A percentile compares a stretch with the other conserved stretches of the same genome.
These are phyloP conservation scores for Keithomyces neogunnii DNA, from an alignment of 2,329 filamentous ascomycete species.

Conservation along the genomic window DNA sequence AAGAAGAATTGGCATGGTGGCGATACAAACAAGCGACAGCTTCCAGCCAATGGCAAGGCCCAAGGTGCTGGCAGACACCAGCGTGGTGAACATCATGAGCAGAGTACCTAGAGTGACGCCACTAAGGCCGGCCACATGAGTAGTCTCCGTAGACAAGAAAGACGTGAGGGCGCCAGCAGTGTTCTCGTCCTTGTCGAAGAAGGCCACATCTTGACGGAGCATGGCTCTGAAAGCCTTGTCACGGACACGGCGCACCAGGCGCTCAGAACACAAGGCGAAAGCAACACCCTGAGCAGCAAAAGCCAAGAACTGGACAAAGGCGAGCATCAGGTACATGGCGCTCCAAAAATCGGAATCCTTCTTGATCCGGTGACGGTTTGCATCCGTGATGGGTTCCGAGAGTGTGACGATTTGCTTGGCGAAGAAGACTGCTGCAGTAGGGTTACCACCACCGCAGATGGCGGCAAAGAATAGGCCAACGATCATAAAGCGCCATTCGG, in stretches of 20 bases:
- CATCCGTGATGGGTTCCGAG: slow-evolving; percentile 40
- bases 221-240: slow-evolving; percentile 78
- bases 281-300: slow-evolving; percentile 61
- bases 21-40: slow-evolving; percentile 71
- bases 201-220: slow-evolving; percentile 85
- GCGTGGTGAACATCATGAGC: slow-evolving; percentile 69
- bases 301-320: slow-evolving; percentile 60
- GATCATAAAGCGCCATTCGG: slow-evolving; percentile 64
- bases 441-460: slow-evolving; percentile 75
- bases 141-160: slow-evolving; percentile 83
- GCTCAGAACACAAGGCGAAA: slow-evolving; percentile 82
- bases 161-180: slow-evolving; percentile 81
- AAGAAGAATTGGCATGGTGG: slow-evolving; percentile 69
- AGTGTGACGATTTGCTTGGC: slow-evolving; percentile 76
- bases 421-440: slow-evolving; percentile 64
- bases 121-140: slow-evolving; percentile 78
- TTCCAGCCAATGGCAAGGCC: slow-evolving; percentile 80
- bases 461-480: slow-evolving; percentile 64
- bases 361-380: slow-evolving; percentile 48
- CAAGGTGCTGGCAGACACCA: slow-evolving; percentile 64
- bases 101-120: slow-evolving; percentile 84
- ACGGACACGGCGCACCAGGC: slow-evolving; percentile 73
- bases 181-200: slow-evolving; percentile 86
- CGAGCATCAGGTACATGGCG: slow-evolving; percentile 82
- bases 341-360: slow-evolving; percentile 77